phyloP scores from a whole-genome alignment of 805 yeast species.

The Monosporozyma aerobia region DNA sequence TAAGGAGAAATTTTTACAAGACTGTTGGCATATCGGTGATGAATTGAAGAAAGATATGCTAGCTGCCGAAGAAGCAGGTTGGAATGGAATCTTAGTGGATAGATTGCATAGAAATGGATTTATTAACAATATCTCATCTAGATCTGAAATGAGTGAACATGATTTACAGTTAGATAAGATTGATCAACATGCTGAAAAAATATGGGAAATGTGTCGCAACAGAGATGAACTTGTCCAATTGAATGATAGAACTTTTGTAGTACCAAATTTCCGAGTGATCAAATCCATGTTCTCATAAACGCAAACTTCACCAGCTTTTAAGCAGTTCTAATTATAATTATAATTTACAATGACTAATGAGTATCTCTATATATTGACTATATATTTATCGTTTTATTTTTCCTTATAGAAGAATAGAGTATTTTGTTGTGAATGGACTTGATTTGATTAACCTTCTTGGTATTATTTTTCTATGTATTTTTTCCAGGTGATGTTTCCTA shows the following conservation, averaged over 20 bases:
- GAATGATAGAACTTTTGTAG: conserved; percentile 13
- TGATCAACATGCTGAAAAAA: conserved; percentile 14
- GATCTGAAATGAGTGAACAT: conserved; percentile 10
- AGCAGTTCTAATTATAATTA: background rate
- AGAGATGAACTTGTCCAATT: conserved; percentile 16
- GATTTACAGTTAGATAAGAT: conserved; percentile 23
- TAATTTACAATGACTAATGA: conserved; percentile 1
- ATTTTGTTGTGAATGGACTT: background rate
- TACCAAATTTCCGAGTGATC: conserved; percentile 18
- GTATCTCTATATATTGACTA: background rate
- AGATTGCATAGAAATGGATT: conserved; percentile 31
- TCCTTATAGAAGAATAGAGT: background rate
- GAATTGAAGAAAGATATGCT: conserved; percentile 44
- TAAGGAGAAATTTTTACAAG: background rate
- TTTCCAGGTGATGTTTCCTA: conserved; percentile 24
- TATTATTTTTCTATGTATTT: background rate
- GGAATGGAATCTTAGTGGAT: conserved; percentile 52
- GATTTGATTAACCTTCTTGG: background rate
- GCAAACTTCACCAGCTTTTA: background rate
- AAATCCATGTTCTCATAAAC: conserved; percentile 1
- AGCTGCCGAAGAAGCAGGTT: conserved; percentile 47
- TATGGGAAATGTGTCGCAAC: conserved; percentile 13
- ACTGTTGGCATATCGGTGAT: conserved; percentile 64
- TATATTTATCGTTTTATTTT: background rate
- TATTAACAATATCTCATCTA: conserved; percentile 7